Base-by-base conservation (phyloP, 345 rosid species). In the Carallia brachiata region DNA sequence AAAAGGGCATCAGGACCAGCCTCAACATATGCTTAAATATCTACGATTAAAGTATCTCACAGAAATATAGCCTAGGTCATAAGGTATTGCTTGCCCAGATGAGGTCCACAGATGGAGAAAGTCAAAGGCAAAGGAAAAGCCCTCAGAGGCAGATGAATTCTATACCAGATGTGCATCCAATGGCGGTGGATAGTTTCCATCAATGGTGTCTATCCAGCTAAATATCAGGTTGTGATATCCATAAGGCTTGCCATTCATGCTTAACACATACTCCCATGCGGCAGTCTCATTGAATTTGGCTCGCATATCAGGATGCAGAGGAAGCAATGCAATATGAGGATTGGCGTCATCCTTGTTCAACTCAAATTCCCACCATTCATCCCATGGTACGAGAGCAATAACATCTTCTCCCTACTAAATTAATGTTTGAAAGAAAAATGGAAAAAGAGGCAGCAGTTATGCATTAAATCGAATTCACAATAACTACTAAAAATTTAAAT, bases 321-420 rank as follows among this genome's bases (percentile, higher is more conserved):
- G 99, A 81, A 96, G 91, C 82, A 92, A 77, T 34, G 96, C 94
- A 48, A 96, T 88, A 63, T 96, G 99, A 2, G 98, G 99, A 80
- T 90, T 85, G 19, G 98, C 74, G 59, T 96, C 91, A 79, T 96
- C 98, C 78, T 84, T 89, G 62, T 83, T 92, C 72, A 82, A 86
- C 82, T 96, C 99, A 77, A 89, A 92, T 36, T 96, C 94, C 99
- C 98, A 96, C 99, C 99, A 92, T 79, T 96, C 96, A 34, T 92
- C 99, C 99, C 99, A 96, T 36, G 98, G 90, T 66, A 92, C 27
- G 65, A 92, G 36, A 17, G 96, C 92, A 77, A 92, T 78, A 44
- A 92, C 72, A 83, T 92, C 96, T 84, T 90, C 91, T 73, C 99
- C 98, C 99, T 92, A 70, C 48, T 2, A 69, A 9, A 62, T 32